Conservation (phyloP, 2,329 filamentous ascomycete genomes). For the Nigrospora osmanthi region DNA sequence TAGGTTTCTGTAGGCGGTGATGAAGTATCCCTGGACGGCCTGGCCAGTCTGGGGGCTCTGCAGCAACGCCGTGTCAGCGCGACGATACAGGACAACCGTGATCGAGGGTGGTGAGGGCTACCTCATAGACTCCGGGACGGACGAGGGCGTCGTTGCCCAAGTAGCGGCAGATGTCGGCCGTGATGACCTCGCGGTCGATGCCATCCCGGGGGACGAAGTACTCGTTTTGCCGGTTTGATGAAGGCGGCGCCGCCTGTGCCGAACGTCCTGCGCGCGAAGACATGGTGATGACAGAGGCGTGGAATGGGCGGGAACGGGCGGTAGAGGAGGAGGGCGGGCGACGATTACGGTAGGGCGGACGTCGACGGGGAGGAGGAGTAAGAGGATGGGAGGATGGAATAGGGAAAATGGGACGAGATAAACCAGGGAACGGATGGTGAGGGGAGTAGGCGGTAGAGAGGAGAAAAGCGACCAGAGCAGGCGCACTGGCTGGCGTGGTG, state of each 20-base stretch:
- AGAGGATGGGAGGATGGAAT: constrained; percentile 8
- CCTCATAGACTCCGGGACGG: constrained; percentile 66
- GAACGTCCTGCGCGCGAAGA: constrained; percentile 27
- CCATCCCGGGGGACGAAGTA: constrained; percentile 76
- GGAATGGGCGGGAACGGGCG: constrained; percentile 4
- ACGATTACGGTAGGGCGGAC: constrained; percentile 6
- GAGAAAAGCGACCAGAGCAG: constrained; percentile 15
- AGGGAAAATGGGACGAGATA: constrained; percentile 11
- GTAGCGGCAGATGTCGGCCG: constrained; percentile 77
- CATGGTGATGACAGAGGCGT: constrained; percentile 13
- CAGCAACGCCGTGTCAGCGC: not conserved
- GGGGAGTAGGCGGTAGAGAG: constrained; percentile 17
- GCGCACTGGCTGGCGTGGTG: constrained; percentile 13
- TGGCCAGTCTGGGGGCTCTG: constrained; percentile 50
- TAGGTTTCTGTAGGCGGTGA: constrained; percentile 71
- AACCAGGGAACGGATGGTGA: constrained; percentile 12
- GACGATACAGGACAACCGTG: constrained; percentile 8
- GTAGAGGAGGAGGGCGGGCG: constrained; percentile 8
- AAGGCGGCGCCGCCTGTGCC: constrained; percentile 27
- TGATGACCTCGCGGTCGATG: constrained; percentile 78
- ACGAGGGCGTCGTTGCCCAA: constrained; percentile 76
- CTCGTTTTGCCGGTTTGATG: constrained; percentile 56
- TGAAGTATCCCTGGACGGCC: constrained; percentile 64
- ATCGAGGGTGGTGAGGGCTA: constrained; percentile 25
- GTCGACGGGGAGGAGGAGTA: constrained; percentile 5